A percentile compares a stretch with the other conserved stretches of the same genome.
These are phyloP conservation scores for Cercospora zeina DNA, from an alignment of 2,329 filamentous ascomycete species.

Conservation along the genomic window DNA sequence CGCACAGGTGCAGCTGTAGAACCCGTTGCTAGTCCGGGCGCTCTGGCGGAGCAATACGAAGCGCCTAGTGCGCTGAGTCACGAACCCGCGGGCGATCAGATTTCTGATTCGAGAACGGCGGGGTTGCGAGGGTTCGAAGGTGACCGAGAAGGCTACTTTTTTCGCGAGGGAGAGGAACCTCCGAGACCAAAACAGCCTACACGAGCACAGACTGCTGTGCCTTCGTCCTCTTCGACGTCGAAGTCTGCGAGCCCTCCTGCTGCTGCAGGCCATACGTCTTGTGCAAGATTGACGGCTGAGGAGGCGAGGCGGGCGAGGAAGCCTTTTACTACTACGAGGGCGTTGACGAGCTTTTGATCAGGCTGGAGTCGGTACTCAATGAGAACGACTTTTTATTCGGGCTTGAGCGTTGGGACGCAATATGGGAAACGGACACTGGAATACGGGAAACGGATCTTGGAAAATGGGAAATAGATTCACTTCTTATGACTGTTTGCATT, in stretches of 20 bases:
- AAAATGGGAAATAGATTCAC: no score
- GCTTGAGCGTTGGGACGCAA: no score
- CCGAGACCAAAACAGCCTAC: neutral
- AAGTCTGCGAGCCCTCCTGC: neutral
- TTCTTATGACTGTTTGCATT: no score
- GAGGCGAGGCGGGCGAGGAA: constrained; percentile 13
- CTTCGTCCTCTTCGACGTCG: neutral
- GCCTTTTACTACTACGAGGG: constrained; percentile 16
- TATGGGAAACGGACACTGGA: no score
- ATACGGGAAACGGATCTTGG: no score
- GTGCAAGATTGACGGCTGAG: neutral
- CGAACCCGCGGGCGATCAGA: neutral
- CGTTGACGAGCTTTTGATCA: constrained; percentile 9
- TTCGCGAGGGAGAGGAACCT: neutral
- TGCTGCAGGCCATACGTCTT: neutral
- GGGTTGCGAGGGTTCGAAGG: constrained; percentile 14
- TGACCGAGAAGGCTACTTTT: constrained; percentile 6
- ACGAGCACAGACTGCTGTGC: constrained; percentile 5
- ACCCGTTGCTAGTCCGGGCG: constrained; percentile 6
- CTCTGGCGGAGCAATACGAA: constrained; percentile 6
- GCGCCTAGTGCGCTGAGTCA: constrained; percentile 14
- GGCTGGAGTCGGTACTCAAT: no score
- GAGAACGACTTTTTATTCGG: no score
- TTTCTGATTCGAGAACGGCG: neutral
- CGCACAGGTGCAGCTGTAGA: neutral